These are phyloP conservation scores for Fabrea salina DNA, from an alignment of 169 alveolate genomes.

Conservation along the genomic window DNA sequence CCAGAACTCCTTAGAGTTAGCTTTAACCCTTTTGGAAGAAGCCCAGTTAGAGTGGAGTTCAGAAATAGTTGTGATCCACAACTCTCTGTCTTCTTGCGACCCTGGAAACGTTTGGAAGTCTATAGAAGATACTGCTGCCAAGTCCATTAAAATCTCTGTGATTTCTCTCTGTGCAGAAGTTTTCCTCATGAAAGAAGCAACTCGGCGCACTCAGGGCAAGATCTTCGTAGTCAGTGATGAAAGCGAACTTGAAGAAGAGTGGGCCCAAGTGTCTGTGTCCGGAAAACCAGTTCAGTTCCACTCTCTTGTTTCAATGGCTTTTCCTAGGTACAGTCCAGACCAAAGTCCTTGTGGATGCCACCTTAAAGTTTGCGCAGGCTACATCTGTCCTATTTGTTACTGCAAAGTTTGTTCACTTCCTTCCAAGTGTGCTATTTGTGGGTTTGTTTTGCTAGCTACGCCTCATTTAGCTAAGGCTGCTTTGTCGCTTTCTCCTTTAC, in stretches of 20 bases:
- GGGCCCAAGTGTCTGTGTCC: background rate
- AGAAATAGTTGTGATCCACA: background rate
- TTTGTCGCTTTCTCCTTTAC: background rate
- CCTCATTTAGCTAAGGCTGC: conserved; percentile 27
- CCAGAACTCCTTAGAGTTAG: conserved; percentile 4
- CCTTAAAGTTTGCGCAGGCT: background rate
- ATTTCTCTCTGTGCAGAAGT: background rate
- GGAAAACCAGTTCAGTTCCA: background rate
- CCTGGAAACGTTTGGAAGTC: background rate
- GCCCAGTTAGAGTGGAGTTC: background rate
- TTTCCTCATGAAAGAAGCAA: background rate
- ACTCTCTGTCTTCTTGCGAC: conserved; percentile 6
- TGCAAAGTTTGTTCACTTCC: background rate
- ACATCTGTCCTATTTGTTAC: background rate
- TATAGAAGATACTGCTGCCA: background rate
- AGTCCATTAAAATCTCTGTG: background rate
- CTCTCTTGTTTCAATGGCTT: conserved; percentile 3
- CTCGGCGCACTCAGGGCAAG: background rate
- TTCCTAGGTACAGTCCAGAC: background rate
- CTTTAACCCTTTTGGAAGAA: background rate
- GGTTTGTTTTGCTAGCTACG: background rate
- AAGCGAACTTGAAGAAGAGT: background rate
- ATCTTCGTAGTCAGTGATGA: background rate
- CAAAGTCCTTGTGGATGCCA: conserved; percentile 18
- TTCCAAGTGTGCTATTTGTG: conserved; percentile 1